Conservation (phyloP, 2,329 filamentous ascomycete genomes). For the Fusarium cyanostomum region DNA sequence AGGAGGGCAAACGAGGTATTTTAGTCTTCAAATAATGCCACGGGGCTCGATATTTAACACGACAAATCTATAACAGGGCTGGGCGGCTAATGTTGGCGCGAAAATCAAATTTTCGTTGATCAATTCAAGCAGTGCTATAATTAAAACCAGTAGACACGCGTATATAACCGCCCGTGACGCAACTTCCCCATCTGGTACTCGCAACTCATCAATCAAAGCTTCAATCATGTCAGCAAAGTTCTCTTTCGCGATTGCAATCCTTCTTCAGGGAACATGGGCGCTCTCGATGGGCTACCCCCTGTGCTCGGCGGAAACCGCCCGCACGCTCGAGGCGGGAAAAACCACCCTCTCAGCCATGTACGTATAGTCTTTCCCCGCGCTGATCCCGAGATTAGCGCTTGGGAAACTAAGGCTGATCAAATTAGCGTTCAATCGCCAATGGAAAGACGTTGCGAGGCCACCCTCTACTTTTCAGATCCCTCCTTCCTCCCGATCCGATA, state of each 20-base stretch:
- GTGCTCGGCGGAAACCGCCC: neutral
- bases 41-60: too few species aligned
- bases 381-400: neutral
- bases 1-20: too few species aligned
- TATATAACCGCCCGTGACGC: constrained; percentile 5
- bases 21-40: too few species aligned
- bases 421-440: neutral
- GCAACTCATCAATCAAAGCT: neutral
- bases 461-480: constrained; percentile 1
- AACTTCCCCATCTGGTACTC: neutral
- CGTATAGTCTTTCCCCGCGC: too few species aligned
- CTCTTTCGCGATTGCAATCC: neutral
- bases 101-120: neutral
- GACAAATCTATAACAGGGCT: neutral
- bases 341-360: constrained; percentile 6
- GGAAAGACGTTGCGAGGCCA: neutral
- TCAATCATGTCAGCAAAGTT: neutral
- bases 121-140: neutral
- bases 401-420: too few species aligned
- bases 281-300: constrained; percentile 8
- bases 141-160: constrained; percentile 5
- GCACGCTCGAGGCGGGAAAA: constrained; percentile 6
- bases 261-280: neutral
- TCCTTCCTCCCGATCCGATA: neutral
- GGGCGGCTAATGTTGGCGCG: neutral